Conservation (phyloP, 2,329 filamentous ascomycete genomes). For the Bertia moriformis region DNA sequence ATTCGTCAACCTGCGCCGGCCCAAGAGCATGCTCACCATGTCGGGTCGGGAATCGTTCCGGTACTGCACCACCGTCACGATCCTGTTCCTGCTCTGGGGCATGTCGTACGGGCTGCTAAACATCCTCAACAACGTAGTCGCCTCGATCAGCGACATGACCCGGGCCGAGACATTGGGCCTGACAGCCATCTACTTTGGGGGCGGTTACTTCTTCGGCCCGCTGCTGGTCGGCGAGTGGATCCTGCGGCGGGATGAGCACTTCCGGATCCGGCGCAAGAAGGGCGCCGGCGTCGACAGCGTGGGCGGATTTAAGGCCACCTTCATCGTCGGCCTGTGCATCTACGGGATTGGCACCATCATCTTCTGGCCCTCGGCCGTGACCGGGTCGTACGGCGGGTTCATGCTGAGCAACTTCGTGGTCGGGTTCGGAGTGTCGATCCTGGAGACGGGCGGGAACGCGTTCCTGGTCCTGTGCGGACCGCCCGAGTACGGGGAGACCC, state of each 20-base stretch:
- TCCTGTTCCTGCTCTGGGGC: conserved; percentile 80
- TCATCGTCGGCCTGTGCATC: conserved; percentile 62
- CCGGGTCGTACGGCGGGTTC: conserved; percentile 64
- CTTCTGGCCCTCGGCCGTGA: conserved; percentile 70
- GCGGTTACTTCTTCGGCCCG: conserved; percentile 56
- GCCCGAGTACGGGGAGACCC: conserved; percentile 56
- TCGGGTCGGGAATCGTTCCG: conserved; percentile 51
- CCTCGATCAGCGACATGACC: conserved; percentile 44
- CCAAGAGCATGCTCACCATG: conserved; percentile 57
- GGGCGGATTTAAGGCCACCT: conserved; percentile 64
- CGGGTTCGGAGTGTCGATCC: conserved; percentile 60
- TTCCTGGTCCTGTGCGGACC: conserved; percentile 62
- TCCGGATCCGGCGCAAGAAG: conserved; percentile 22
- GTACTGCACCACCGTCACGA: conserved; percentile 60
- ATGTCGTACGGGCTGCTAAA: conserved; percentile 80
- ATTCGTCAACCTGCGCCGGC: conserved; percentile 57
- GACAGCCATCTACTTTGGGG: conserved; percentile 57
- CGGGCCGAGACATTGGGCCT: conserved; percentile 50
- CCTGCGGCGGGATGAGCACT: conserved; percentile 51
- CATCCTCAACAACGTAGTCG: conserved; percentile 61
- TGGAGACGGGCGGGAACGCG: conserved; percentile 71
- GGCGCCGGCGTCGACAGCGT: conserved; percentile 24
- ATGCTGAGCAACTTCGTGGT: conserved; percentile 62
- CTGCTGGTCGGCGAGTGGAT: conserved; percentile 57
- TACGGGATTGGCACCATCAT: conserved; percentile 69